Base-by-base conservation (phyloP, 2,329 filamentous ascomycete species). In the Cryoendolithus antarcticus region DNA sequence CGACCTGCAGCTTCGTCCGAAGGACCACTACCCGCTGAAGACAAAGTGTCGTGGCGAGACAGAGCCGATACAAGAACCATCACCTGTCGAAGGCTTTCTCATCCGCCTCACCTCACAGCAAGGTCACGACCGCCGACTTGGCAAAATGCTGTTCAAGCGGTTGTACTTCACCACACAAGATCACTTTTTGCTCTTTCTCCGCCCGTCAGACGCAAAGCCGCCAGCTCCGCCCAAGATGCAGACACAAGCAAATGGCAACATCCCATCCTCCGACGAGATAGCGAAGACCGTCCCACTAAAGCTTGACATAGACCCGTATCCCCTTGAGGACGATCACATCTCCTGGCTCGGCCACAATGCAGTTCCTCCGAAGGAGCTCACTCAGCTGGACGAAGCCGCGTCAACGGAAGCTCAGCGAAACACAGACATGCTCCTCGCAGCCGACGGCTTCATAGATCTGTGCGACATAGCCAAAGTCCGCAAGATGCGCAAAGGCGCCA, bases 361-460 rank as follows among this genome's bases (percentile, higher is more conserved):
- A 55, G 6, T 38, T 4, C 39, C 39, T 10, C 9, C 9, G n/a
- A 21, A 38, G 9, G 39, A 41, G 1, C 4, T 41, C 8, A 9
- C 12, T 9, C 19, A 63, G 6, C 70, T 70, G 40, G 77, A 82
- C 47, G 61, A 67, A 41, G 70, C 75, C 48, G 77, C 77, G 1
- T 69, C 67, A 37, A 69, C 73, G 29, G 75, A 81, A 50, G 64
- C 67, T 2, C 62, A 72, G 43, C 67, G 78, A 30, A 75, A 75
- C 48, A 59, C 71, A 24, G 66, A 74, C 45, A 75, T 77, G 39
- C 57, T 80, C 34, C 57, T 69, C 35, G 63, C 72, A 41, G 64
- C 74, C n/a, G 74, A 83, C 44, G 74, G 77, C 6, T 76, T 77
- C 53, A 71, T 83, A 52, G 68, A 82, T 53, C 57, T 82, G 30